Evolutionary conservation across 129 eudicot genomes (phyloP).

Genomic region (carrot (Daucus carota)): DNA sequence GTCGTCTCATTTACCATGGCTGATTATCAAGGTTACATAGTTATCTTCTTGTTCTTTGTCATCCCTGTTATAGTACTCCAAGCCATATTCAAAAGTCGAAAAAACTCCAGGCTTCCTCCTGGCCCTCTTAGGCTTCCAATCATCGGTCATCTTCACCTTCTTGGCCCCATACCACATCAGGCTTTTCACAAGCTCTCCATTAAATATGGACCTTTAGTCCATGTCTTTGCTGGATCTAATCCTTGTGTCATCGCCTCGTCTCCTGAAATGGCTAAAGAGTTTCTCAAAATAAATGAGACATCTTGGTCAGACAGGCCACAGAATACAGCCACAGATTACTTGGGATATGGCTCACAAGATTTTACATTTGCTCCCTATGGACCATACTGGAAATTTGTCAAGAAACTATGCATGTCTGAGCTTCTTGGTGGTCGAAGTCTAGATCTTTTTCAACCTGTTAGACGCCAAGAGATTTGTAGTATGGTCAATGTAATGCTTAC

Average conservation of each 20-base stretch:
- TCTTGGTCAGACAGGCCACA: slow-evolving; percentile 41
- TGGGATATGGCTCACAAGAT: slow-evolving; percentile 60
- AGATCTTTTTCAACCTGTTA: slow-evolving; percentile 37
- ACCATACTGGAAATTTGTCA: slow-evolving; percentile 58
- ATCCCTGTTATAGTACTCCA: slow-evolving; percentile 1
- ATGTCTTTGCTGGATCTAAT: slow-evolving; percentile 39
- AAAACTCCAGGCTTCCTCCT: slow-evolving; percentile 34
- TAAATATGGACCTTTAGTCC: slow-evolving; percentile 38
- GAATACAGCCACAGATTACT: slow-evolving; percentile 28
- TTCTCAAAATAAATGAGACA: slow-evolving; percentile 48
- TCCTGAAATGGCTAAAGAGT: slow-evolving; percentile 49
- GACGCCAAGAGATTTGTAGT: slow-evolving; percentile 32
- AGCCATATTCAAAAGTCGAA: slow-evolving; percentile 9
- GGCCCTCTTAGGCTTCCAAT: slow-evolving; percentile 49
- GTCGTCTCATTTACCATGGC: not conserved
- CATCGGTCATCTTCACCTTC: slow-evolving; percentile 65
- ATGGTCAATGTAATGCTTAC: slow-evolving; percentile 18
- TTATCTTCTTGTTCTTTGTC: not conserved
- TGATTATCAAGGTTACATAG: not conserved
- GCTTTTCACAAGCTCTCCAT: slow-evolving; percentile 44
- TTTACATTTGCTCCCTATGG: slow-evolving; percentile 65
- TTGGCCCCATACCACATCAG: slow-evolving; percentile 61
- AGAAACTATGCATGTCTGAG: slow-evolving; percentile 53
- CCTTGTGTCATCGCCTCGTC: slow-evolving; percentile 56
- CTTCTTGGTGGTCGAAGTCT: slow-evolving; percentile 45